Evolutionary conservation across 2,329 filamentous ascomycete species (phyloP), one percentile per base, ranked within the genome.

Genomic region (Tolypocladium ovalisporum): DNA sequence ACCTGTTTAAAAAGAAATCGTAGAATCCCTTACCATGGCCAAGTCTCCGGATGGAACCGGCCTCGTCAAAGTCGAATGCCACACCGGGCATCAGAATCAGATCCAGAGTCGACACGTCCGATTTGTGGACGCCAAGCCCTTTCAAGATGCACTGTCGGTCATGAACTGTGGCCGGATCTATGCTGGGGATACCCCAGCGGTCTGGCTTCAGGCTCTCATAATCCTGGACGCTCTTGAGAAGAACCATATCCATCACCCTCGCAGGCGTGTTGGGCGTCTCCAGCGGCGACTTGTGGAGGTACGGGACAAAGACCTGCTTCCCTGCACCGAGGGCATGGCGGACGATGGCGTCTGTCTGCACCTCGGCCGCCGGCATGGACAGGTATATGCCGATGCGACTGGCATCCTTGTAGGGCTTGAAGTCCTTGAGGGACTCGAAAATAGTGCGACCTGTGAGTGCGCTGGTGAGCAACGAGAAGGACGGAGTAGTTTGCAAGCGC

Each of bases 1-100:
- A 96, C 64, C 87, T 84, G 66, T 87, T 83, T 68, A 99, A 75
- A 72, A 96, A 99, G 71, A 86, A 88, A 75, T 99, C 94, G 77
- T 99, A 99, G 75, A 96, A 99, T 36, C 94, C 94, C 72, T 90
- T 96, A 57, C 94, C 94, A 72, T 99, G 94, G 44, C 94, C 94
- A 24, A 97, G 80, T 64, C 94, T 82, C 63, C 87, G 83, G 60
- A 94, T 81, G 15, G 75, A 76, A 3, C 77, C 77, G 29, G 72
- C 72, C 13, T 73, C 67, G 59, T 83, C 79, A 54, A 77, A 64
- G 70, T 97, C 92, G 72, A 99, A 99, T 3, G 90, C 93, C 66
- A 99, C 89, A 15, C 92, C 94, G 1, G 94, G 94, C 78, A 97
- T 83, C 34, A 99, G 79, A 62, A 99, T 88, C 62, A 99, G 72